Conservation (phyloP, 352 stramenopile species). For the Phytopythium vexans region DNA sequence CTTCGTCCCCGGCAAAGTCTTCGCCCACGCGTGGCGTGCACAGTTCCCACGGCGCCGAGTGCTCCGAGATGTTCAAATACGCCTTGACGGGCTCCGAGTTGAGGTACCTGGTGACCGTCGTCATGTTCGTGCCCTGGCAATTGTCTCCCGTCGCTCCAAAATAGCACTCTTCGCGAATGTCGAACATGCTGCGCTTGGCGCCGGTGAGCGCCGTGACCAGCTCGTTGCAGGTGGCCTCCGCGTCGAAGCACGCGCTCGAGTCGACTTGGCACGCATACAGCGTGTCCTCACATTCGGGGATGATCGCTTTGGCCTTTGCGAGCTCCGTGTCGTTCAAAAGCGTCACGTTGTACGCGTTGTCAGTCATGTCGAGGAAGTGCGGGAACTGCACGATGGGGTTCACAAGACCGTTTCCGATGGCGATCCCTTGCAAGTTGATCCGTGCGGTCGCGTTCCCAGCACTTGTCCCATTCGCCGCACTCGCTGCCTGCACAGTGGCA, state of each 20-base stretch:
- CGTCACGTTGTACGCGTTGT: slow-evolving; percentile 52
- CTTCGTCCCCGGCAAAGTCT: slow-evolving; percentile 50
- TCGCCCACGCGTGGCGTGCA: slow-evolving; percentile 87
- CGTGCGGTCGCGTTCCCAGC: slow-evolving; percentile 1
- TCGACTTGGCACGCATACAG: slow-evolving; percentile 22
- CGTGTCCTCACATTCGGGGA: slow-evolving; percentile 23
- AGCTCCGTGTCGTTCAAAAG: slow-evolving; percentile 26
- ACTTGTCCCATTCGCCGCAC: slow-evolving; percentile 5
- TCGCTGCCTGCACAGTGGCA: slow-evolving; percentile 7
- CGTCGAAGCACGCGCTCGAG: slow-evolving; percentile 13
- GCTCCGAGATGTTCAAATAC: slow-evolving; percentile 31
- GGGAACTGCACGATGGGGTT: slow-evolving; percentile 32
- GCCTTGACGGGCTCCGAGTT: slow-evolving; percentile 46
- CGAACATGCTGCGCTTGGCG: slow-evolving; percentile 41
- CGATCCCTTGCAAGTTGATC: slow-evolving; percentile 48
- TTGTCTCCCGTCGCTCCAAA: too few species aligned
- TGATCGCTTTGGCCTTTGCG: slow-evolving; percentile 15
- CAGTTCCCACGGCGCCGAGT: slow-evolving; percentile 61
- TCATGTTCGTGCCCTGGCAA: slow-evolving; percentile 2
- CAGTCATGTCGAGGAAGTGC: slow-evolving; percentile 37
- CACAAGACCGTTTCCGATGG: slow-evolving; percentile 53
- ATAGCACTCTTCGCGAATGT: slow-evolving; percentile 36
- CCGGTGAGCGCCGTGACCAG: slow-evolving; percentile 11
- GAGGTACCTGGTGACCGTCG: slow-evolving; percentile 33
- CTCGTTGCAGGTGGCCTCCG: slow-evolving; percentile 12